Percentiles rank a stretch among this genome's conserved stretches.
Evolutionary conservation across 2,329 filamentous ascomycete species (phyloP).

Genomic region (Epichloe baconii): DNA sequence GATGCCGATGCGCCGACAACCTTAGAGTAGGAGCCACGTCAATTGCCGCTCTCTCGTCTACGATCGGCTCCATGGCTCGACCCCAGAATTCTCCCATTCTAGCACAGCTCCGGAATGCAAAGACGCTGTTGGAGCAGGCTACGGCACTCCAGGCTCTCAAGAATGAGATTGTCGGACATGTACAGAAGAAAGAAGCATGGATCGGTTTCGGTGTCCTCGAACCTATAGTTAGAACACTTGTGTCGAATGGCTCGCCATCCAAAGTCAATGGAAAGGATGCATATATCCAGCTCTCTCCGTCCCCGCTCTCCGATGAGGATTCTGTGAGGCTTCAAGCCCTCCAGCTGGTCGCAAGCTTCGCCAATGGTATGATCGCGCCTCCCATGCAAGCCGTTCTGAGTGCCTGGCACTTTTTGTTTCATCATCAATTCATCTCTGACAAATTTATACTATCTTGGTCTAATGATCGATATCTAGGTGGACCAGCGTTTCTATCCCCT

Average conservation of each 20-base stretch:
- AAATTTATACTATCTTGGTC: not conserved
- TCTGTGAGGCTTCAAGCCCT: slow-evolving; percentile 63
- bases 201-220: slow-evolving; percentile 57
- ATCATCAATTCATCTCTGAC: not conserved
- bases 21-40: slow-evolving; percentile 3
- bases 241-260: slow-evolving; percentile 17
- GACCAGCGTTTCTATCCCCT: slow-evolving; percentile 63
- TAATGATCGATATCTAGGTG: slow-evolving; percentile 46
- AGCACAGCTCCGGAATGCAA: slow-evolving; percentile 42
- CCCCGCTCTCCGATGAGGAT: slow-evolving; percentile 46
- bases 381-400: not conserved
- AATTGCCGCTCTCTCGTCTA: not conserved
- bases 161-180: slow-evolving; percentile 80
- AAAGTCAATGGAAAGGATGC: slow-evolving; percentile 28
- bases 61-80: slow-evolving; percentile 35
- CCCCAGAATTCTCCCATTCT: slow-evolving; percentile 40
- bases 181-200: slow-evolving; percentile 72
- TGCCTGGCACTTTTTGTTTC: not conserved
- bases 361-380: slow-evolving; percentile 48
- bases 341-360: slow-evolving; percentile 73
- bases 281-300: slow-evolving; percentile 19
- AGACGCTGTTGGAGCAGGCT: slow-evolving; percentile 37
- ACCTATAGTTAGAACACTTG: slow-evolving; percentile 37
- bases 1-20: slow-evolving; percentile 7
- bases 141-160: slow-evolving; percentile 61